Conservation (phyloP, 768 basidiomycete species). For the Rhizopogon vesiculosus region DNA sequence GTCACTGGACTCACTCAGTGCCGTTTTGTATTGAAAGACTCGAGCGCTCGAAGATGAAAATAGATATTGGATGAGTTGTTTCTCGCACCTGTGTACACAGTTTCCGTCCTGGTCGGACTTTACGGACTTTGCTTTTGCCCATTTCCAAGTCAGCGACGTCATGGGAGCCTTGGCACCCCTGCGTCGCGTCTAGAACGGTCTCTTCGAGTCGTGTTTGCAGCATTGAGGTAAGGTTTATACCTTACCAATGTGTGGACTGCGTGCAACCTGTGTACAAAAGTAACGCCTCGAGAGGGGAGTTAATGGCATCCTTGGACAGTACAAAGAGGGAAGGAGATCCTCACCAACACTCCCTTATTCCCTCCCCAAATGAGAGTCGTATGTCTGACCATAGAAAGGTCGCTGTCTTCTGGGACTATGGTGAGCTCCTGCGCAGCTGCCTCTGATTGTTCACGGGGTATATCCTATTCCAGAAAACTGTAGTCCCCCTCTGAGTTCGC, state of each 20-base stretch:
- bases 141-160: background rate
- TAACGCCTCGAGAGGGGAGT: background rate
- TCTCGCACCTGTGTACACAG: too few species aligned
- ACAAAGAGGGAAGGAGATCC: constrained; percentile 11
- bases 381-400: constrained; percentile 26
- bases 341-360: background rate
- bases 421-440: constrained; percentile 11
- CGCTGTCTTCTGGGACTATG: constrained; percentile 39
- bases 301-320: constrained; percentile 6
- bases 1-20: too few species aligned
- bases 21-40: background rate
- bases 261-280: too few species aligned
- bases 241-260: too few species aligned
- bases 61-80: too few species aligned
- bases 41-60: background rate
- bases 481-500: constrained; percentile 23
- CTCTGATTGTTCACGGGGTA: background rate
- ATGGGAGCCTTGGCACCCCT: too few species aligned
- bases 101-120: background rate
- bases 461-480: constrained; percentile 22
- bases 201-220: too few species aligned
- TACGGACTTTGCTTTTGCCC: background rate
- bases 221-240: too few species aligned
- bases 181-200: background rate
- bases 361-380: background rate